A percentile compares a stretch with the other conserved stretches of the same genome.
phyloP scores from a whole-genome alignment of 2,329 filamentous ascomycete species.

The Ceratocystis ficicola region DNA sequence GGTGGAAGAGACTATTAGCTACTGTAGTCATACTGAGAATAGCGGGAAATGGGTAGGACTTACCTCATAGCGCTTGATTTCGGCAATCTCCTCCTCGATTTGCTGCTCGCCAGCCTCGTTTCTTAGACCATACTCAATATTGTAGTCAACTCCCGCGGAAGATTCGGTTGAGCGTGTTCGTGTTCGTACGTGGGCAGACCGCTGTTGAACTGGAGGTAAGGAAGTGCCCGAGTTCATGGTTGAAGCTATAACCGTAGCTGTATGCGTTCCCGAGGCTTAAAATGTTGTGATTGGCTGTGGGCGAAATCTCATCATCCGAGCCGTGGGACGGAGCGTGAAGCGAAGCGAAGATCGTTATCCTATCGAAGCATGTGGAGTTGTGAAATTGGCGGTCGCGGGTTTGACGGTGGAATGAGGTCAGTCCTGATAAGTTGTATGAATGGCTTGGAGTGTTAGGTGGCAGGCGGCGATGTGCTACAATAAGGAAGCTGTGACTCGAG shows the following conservation, averaged over 20 bases:
- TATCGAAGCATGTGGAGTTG: conserved; percentile 2
- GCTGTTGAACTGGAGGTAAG: conserved; percentile 10
- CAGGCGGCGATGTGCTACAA: not conserved
- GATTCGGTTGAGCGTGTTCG: conserved; percentile 13
- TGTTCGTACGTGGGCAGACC: conserved; percentile 12
- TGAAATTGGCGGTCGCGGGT: not conserved
- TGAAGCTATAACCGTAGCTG: conserved; percentile 3
- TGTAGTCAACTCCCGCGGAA: not conserved
- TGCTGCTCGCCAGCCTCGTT: conserved; percentile 40
- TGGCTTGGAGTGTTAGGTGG: not conserved
- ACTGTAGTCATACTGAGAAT: not conserved
- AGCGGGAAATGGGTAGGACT: not conserved
- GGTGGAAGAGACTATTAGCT: not conserved
- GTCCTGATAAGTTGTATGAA: no score
- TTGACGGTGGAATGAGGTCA: not conserved
- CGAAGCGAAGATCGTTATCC: not conserved
- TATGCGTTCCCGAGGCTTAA: conserved; percentile 4
- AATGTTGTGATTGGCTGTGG: not conserved
- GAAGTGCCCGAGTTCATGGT: conserved; percentile 17
- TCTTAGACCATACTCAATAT: conserved; percentile 29
- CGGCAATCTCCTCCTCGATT: conserved; percentile 87
- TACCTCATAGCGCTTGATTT: conserved; percentile 93
- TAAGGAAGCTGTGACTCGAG: not conserved
- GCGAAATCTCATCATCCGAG: not conserved
- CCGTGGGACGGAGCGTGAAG: not conserved